Base-by-base conservation (phyloP, 1,284 basidiomycete genomes). In the Microbotryomycetes sp. region DNA sequence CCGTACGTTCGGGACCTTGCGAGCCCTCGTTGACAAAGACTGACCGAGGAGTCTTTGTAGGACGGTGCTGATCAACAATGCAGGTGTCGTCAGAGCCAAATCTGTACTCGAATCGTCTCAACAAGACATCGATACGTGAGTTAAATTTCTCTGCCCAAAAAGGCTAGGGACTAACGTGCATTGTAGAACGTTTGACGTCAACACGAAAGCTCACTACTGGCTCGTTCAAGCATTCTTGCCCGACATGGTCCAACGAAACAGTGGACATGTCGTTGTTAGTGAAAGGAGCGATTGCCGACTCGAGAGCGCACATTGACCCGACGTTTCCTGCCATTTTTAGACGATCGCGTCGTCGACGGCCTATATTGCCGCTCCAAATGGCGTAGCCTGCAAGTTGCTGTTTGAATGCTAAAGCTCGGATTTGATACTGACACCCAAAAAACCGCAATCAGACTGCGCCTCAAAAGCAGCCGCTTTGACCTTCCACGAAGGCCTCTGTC, bases 1-100 rank as follows among this genome's bases (percentile, higher is more conserved):
- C 65, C 65, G 65, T 65, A 28, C 18, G 65, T 48, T 26, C n/a
- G 65, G 61, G 77, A 49, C 21, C 27, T 52, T 5, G 5, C 24
- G 23, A 47, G 15, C n/a, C 13, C 28, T 31, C 9, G 5, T 4
- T 45, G 1, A 26, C 27, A n/a, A 41, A 9, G 13, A n/a, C 23
- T 23, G 18, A n/a, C n/a, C n/a, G n/a, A n/a, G n/a, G n/a, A n/a
- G n/a, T n/a, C n/a, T n/a, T 21, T 51, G 89, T 91, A 1, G 64
- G 9, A 94, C 94, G 0, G 82, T 97, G 30, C 77, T 98, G 16
- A 80, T 98, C 71, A 97, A 97, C 77, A 97, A 97, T 72, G 94
- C 94, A 1, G 94, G 92, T n/a, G 84, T 97, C 57, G 89, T 89
- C 30, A 87, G 92, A 75, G 91, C 92, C 29, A 92, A 91, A 72